Evolutionary conservation across 345 rosid species (phyloP), one percentile per base, ranked within the genome.

Genomic region (Dimocarpus longan): DNA sequence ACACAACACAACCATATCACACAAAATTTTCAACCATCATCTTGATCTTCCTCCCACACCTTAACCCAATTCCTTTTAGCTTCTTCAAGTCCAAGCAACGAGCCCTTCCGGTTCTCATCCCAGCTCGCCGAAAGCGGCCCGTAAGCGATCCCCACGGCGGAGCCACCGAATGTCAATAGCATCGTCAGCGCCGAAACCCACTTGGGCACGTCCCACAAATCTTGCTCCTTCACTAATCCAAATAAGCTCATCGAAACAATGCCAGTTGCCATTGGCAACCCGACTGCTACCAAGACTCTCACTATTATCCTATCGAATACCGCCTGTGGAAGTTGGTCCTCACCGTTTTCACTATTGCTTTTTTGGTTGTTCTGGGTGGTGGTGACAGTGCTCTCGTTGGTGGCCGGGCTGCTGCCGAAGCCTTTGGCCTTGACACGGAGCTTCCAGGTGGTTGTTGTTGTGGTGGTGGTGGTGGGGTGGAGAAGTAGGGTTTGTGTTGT

Each of bases 41-140:
- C 28, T 10, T 11, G 54, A 24, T 76, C 76, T 5, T 82, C 82
- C 11, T 90, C 84, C 98, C 98, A 93, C 85, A 93, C 87, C 85
- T 91, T 97, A 56, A 71, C 92, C 98, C 98, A 95, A 46, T 95
- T 90, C 79, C 76, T 76, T 77, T 86, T 83, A 54, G 86, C 89
- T 79, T 92, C 94, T 21, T 93, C 89, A 1, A 95, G 26, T 65
- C 98, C 98, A 67, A 93, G 85, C 59, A 85, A 3, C 7, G 97
- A 92, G 10, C 92, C 93, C 40, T 84, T 80, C 85, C 71, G 80
- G 56, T 88, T 78, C n/a, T 87, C 84, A 82, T 95, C 94, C 89
- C 90, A 81, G 78, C 95, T 92, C 3, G 93, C 79, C 48, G 98
- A 95, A 78, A 95, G 76, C 69, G 92, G 80, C 22, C 98, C 98